These are phyloP conservation scores for Tolypocladium amazonense DNA, from an alignment of 2,329 filamentous ascomycete genomes.

Conservation along the genomic window DNA sequence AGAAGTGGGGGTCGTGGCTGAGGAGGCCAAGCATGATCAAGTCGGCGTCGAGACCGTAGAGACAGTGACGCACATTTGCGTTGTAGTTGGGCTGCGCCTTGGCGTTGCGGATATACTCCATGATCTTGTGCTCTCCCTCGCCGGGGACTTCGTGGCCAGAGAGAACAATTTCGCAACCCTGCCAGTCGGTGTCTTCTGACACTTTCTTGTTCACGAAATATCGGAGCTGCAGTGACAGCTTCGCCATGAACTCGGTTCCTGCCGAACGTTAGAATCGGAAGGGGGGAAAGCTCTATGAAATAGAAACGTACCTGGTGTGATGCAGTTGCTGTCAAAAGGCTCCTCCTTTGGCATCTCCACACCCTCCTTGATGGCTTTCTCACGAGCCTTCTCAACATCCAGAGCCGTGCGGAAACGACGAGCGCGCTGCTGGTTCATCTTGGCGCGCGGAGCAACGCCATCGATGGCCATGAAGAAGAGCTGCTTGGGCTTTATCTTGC, in stretches of 20 bases:
- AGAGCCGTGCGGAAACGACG: constrained; percentile 90
- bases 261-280: constrained; percentile 5
- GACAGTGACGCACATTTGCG: constrained; percentile 86
- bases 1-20: constrained; percentile 97
- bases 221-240: constrained; percentile 83
- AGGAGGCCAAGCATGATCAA: constrained; percentile 96
- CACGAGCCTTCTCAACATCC: constrained; percentile 78
- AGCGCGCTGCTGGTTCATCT: constrained; percentile 99
- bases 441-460: constrained; percentile 90
- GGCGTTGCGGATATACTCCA: constrained; percentile 98
- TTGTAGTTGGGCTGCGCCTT: constrained; percentile 93
- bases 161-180: constrained; percentile 88
- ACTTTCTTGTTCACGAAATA: constrained; percentile 99
- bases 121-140: constrained; percentile 98
- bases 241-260: constrained; percentile 93
- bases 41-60: constrained; percentile 95
- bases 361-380: constrained; percentile 85
- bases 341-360: constrained; percentile 91
- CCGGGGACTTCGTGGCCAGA: constrained; percentile 97
- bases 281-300: too few relatives aligned
- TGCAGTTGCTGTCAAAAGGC: constrained; percentile 97
- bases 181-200: constrained; percentile 94
- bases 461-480: constrained; percentile 99
- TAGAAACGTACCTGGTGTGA: constrained; percentile 61
- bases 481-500: constrained; percentile 97